phyloP scores from a whole-genome alignment of 2,329 filamentous ascomycete species.

The Zymoseptoria pseudotritici region DNA sequence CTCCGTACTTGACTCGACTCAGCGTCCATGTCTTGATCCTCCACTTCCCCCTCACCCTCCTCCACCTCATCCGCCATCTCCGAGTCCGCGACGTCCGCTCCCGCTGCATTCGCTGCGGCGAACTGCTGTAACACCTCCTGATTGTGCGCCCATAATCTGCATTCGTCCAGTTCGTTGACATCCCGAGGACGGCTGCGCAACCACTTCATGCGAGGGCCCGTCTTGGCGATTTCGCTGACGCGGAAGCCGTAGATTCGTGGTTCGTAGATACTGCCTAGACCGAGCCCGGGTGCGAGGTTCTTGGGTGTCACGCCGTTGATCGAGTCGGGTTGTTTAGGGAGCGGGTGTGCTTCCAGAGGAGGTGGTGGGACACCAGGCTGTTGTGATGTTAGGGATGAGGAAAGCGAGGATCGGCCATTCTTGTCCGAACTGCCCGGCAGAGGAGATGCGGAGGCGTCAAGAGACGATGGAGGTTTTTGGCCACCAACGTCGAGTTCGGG shows the following conservation, averaged over 20 bases:
- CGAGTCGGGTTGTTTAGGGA: constrained; percentile 42
- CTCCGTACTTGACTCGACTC: constrained; percentile 1
- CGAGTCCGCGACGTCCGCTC: constrained; percentile 20
- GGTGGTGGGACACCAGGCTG: constrained; percentile 17
- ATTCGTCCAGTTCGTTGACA: constrained; percentile 76
- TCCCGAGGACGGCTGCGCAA: constrained; percentile 75
- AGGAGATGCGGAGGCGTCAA: constrained; percentile 7
- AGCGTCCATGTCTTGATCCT: constrained; percentile 27
- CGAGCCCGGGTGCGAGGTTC: constrained; percentile 85
- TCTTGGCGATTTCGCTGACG: constrained; percentile 81
- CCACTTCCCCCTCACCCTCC: constrained; percentile 23
- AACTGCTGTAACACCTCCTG: constrained; percentile 15
- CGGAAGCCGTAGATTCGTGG: constrained; percentile 95
- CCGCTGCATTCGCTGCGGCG: constrained; percentile 4
- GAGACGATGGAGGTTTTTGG: constrained; percentile 11
- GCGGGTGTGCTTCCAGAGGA: constrained; percentile 4
- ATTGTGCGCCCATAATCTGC: constrained; percentile 31
- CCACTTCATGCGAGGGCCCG: constrained; percentile 96
- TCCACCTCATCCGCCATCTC: constrained; percentile 27
- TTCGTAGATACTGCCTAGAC: constrained; percentile 77
- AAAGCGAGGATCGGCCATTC: constrained; percentile 22
- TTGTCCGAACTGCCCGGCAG: constrained; percentile 12
- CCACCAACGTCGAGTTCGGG: constrained; percentile 78
- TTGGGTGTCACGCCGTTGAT: constrained; percentile 82
- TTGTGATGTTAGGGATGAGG: constrained; percentile 26